Base-by-base conservation (phyloP, 805 yeast species). In the Cyberlindnera xishuangbannaensis region DNA sequence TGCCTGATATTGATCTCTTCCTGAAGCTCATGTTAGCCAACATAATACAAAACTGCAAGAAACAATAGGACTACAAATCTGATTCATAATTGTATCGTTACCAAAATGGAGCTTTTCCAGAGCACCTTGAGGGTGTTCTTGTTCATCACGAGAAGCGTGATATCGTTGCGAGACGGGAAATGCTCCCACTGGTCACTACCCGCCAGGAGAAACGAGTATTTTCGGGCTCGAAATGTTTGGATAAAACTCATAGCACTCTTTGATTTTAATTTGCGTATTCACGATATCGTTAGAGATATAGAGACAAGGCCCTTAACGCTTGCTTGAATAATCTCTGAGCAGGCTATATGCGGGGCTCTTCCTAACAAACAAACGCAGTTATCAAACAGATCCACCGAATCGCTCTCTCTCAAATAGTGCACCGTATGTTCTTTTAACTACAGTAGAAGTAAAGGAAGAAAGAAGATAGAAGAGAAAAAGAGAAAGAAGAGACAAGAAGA, bases 111-210 rank as follows among this genome's bases (percentile, higher is more conserved):
- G 18, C 40, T 23, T 30, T 41, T 34, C 50, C 53, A 43, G 15
- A 39, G 31, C 22, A 50, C 25, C 19, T 40, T 44, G 25, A 47
- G 28, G 15, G 23, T 12, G 9, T 25, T 16, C 7, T 28, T 21
- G 19, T 26, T 28, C 6, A 18, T 15, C 15, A 44, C 30, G 2
- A 29, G 18, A 29, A 51, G 28, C 8, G 33, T n/a, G 15, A 51
- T 38, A 18, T 43, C 55, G 22, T 37, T 30, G 19, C 50, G 37
- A 2, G 53, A 33, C 4, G 53, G 55, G 35, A 50, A 45, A 27
- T 51, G 53, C 28, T 43, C 40, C 56, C 56, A 51, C 6, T 28
- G 18, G n/a, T n/a, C n/a, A n/a, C n/a, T n/a, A n/a, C 24, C 22
- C 6, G 37, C 39, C 6, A 36, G 36, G 16, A 37, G 26, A 18